Conservation (phyloP, 2,329 filamentous ascomycete species). For the Westerdykella aurantiaca region DNA sequence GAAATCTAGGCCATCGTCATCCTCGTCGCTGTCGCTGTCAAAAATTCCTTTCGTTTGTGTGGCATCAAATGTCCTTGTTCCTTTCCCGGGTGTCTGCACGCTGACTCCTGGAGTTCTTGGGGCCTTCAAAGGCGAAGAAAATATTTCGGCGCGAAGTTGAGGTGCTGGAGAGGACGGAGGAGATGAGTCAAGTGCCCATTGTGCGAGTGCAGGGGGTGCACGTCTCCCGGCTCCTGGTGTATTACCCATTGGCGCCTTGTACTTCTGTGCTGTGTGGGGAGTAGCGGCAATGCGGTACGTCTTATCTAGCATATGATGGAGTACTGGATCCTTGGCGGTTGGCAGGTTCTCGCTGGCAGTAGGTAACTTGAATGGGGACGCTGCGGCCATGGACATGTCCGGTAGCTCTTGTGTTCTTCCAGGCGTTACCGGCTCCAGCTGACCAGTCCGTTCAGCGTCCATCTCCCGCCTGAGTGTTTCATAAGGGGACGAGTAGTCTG, state of each 20-base stretch:
- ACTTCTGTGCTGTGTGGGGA: slow-evolving; percentile 59
- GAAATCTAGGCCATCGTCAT: slow-evolving; percentile 50
- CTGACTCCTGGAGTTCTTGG: slow-evolving; percentile 73
- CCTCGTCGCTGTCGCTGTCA: slow-evolving; percentile 66
- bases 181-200: slow-evolving; percentile 41
- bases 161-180: slow-evolving; percentile 60
- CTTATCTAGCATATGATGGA: slow-evolving; percentile 91
- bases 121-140: slow-evolving; percentile 67
- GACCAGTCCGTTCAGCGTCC: slow-evolving; percentile 37
- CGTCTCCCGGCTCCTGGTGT: slow-evolving; percentile 35
- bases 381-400: slow-evolving; percentile 40
- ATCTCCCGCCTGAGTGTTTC: slow-evolving; percentile 66
- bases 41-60: slow-evolving; percentile 46
- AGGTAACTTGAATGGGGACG: slow-evolving; percentile 49
- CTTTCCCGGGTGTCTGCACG: slow-evolving; percentile 63
- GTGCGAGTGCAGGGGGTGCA: slow-evolving; percentile 18
- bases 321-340: slow-evolving; percentile 62
- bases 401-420: slow-evolving; percentile 31
- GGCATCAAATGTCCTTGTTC: slow-evolving; percentile 45
- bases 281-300: slow-evolving; percentile 92
- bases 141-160: slow-evolving; percentile 77
- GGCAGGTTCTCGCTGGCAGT: slow-evolving; percentile 30
- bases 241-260: slow-evolving; percentile 36
- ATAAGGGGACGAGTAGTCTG: slow-evolving; percentile 69
- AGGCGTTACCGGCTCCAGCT: slow-evolving; percentile 32